Percentiles rank a stretch among this genome's conserved stretches.
Conservation (phyloP, 2,329 filamentous ascomycete species). For the Arthrobotrys iridis region DNA sequence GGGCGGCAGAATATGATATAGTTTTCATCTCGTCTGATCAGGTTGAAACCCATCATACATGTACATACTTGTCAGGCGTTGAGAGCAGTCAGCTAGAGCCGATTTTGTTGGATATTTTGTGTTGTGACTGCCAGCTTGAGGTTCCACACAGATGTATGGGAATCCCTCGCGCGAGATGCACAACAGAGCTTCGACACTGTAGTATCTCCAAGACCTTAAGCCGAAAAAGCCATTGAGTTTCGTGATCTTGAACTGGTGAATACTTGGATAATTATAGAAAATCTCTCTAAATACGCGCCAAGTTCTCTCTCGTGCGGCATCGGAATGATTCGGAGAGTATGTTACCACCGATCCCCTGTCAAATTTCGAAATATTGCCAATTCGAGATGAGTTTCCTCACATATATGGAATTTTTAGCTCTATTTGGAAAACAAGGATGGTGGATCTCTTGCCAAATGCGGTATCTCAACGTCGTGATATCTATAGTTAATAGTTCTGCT, state of each 20-base stretch:
- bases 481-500: too few relatives aligned
- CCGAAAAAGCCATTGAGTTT: not conserved
- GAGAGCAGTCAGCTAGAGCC: too few relatives aligned
- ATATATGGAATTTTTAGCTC: slow-evolving; percentile 13
- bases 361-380: not conserved
- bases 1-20: not conserved
- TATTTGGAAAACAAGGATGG: not conserved
- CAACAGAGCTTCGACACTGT: too few relatives aligned
- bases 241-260: not conserved
- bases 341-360: slow-evolving; percentile 11
- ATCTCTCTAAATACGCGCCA: not conserved
- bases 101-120: slow-evolving; percentile 24
- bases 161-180: too few relatives aligned
- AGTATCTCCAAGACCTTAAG: too few relatives aligned
- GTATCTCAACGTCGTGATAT: not conserved
- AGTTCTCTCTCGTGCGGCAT: not conserved
- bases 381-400: not conserved
- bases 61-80: too few relatives aligned
- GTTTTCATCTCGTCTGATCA: not conserved
- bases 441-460: not conserved
- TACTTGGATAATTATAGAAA: not conserved
- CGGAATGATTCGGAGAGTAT: slow-evolving; percentile 12
- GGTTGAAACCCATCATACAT: too few relatives aligned
- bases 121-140: slow-evolving; percentile 4
- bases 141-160: not conserved